phyloP scores from a whole-genome alignment of 164 flowering plant species.

The Dillenia turbinata region DNA sequence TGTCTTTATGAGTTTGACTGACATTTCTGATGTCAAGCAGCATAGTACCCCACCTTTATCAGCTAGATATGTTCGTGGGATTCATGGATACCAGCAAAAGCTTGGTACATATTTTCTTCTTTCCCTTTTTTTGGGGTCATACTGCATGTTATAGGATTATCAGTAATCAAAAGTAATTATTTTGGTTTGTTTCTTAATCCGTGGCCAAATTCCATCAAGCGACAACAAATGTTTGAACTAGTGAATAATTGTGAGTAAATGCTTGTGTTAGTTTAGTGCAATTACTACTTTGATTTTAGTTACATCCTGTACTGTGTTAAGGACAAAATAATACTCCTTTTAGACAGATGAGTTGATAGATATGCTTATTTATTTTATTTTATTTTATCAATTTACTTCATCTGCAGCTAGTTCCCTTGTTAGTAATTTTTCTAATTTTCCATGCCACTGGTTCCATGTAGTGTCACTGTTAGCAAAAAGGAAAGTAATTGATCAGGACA shows the following conservation, averaged over 20 bases:
- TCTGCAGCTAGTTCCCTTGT: not conserved
- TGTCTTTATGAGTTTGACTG: conserved; percentile 56
- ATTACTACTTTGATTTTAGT: no score
- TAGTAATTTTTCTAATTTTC: conserved; percentile 2
- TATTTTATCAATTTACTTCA: not conserved
- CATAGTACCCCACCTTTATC: conserved; percentile 85
- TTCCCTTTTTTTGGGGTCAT: not conserved
- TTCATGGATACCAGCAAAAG: conserved; percentile 86
- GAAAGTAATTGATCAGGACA: conserved; percentile 26
- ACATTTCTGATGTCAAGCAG: conserved; percentile 44
- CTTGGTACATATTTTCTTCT: conserved; percentile 43
- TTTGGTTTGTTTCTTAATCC: no score
- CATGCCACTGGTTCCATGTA: conserved; percentile 23
- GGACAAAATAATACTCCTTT: no score
- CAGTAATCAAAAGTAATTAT: not conserved
- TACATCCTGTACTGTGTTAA: no score
- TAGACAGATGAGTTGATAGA: no score
- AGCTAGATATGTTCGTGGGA: conserved; percentile 76
- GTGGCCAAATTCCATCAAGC: no score
- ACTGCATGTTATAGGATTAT: not conserved
- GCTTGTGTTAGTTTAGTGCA: no score
- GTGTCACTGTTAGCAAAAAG: conserved; percentile 69
- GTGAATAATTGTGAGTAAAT: no score
- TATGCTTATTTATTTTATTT: no score
- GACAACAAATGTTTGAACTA: no score